phyloP scores from a whole-genome alignment of 1,284 basidiomycete genomes.

The Tilletia caries region DNA sequence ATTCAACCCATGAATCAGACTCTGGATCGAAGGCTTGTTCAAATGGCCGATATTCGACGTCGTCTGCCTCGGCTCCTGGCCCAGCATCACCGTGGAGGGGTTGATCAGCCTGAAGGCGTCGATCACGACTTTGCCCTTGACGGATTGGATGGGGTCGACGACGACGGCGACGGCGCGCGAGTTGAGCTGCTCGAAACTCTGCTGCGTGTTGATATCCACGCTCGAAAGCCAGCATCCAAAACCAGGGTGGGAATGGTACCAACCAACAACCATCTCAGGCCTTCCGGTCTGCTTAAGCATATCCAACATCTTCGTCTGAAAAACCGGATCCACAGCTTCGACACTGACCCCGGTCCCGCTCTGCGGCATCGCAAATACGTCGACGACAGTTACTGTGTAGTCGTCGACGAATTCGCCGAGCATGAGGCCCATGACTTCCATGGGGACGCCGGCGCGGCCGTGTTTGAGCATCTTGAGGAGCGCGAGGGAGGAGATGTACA shows the following conservation, averaged over 20 bases:
- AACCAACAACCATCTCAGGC: conserved; percentile 97
- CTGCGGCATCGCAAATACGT: conserved; percentile 67
- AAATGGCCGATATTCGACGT: conserved; percentile 98
- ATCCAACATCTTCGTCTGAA: conserved; percentile 97
- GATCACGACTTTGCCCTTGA: conserved; percentile 86
- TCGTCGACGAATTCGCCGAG: conserved; percentile 98
- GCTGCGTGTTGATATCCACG: conserved; percentile 99
- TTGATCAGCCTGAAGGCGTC: conserved; percentile 82
- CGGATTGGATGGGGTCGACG: conserved; percentile 97
- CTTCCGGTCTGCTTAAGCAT: conserved; percentile 98
- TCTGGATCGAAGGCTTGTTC: conserved; percentile 97
- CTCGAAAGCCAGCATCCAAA: conserved; percentile 99
- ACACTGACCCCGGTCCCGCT: conserved; percentile 11
- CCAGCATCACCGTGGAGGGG: conserved; percentile 61
- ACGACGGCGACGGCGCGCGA: conserved; percentile 94
- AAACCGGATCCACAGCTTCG: conserved; percentile 82
- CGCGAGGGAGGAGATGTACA: conserved; percentile 51
- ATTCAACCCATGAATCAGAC: conserved; percentile 52
- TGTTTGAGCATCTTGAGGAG: conserved; percentile 83
- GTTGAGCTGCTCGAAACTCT: conserved; percentile 97
- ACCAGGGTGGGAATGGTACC: conserved; percentile 99
- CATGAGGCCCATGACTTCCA: conserved; percentile 99
- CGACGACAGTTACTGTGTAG: conserved; percentile 79
- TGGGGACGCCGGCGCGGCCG: conserved; percentile 94
- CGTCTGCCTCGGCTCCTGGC: conserved; percentile 88